Evolutionary conservation across 139 green algal species (phyloP), one percentile per base, ranked within the genome.

Genomic region (Tetradesmus lagerheimii): DNA sequence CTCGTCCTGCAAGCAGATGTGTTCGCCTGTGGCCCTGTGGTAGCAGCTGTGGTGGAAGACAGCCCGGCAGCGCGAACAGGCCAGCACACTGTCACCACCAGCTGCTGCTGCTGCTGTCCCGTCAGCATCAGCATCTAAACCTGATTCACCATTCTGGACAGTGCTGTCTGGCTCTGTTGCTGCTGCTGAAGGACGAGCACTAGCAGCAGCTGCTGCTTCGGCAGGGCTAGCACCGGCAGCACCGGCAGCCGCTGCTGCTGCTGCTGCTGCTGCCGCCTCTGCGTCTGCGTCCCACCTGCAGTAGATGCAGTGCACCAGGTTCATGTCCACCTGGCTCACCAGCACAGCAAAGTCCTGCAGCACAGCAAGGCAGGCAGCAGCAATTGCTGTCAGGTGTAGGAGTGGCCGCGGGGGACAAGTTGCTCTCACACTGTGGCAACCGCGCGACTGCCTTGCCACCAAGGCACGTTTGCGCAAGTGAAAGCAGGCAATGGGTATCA

Each of bases 41-140:
- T 86, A 86, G 37, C 80, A 86, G 27, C 8, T 34, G 23, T 31
- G 45, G 45, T 86, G 80, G 80, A 86, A 86, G 14, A 86, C 80
- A 8, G 80, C 80, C 3, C 47, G 80, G 57, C 80, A 86, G 45
- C 23, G 43, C 25, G 27, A 35, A n/a, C 80, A 86, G 23, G 47
- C 66, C 2, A 75, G 18, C 4, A 75, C 15, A 4, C 18, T 15
- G 38, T 86, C 80, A 47, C 29, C 18, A n/a, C 57, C 20, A 31
- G 38, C n/a, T 86, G 80, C 80, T 75, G 47, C 80, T 86, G 76
- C 31, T 23, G n/a, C n/a, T 37, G n/a, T n/a, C 9, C 25, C 16
- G 25, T 76, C 64, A 76, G 35, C 41, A 16, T 20, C 23, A n/a
- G n/a, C n/a, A n/a, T n/a, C 18, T 23, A 25, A 66, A 25, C 53